Percentiles rank a stretch among this genome's conserved stretches.
phyloP scores from a whole-genome alignment of 2,329 filamentous ascomycete genomes.

The Juglanconis oblonga region DNA sequence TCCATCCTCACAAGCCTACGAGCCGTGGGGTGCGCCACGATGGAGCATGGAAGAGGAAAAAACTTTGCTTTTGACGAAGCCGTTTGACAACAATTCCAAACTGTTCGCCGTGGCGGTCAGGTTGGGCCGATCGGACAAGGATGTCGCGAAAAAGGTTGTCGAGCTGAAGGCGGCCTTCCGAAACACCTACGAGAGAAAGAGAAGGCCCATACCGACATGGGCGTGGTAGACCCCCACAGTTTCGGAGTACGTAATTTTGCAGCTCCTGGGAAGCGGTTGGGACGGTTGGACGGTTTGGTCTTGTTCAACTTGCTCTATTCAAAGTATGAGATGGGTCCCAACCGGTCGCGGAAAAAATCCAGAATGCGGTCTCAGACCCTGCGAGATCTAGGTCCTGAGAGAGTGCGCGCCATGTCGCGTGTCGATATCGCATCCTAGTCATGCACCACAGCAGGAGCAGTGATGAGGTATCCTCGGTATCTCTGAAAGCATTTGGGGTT shows the following conservation, averaged over 20 bases:
- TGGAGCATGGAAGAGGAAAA: constrained; percentile 9
- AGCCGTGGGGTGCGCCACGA: not conserved
- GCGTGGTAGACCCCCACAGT: not conserved
- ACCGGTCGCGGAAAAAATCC: too few relatives aligned
- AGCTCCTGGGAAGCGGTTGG: too few relatives aligned
- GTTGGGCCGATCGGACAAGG: not conserved
- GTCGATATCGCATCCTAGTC: too few relatives aligned
- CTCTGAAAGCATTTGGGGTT: too few relatives aligned
- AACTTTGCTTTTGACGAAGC: not conserved
- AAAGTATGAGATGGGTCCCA: too few relatives aligned
- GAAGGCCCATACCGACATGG: constrained; percentile 8
- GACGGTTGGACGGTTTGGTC: not conserved
- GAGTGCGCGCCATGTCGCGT: too few relatives aligned
- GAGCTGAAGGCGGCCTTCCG: constrained; percentile 5
- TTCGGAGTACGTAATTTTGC: not conserved
- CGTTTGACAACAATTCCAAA: constrained; percentile 3
- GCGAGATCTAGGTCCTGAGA: too few relatives aligned
- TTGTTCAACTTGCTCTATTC: not conserved
- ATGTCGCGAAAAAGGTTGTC: constrained; percentile 10
- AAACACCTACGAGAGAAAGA: not conserved
- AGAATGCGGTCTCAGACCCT: too few relatives aligned
- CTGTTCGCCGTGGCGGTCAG: constrained; percentile 3
- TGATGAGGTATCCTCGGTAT: too few relatives aligned
- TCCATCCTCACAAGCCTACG: not conserved
- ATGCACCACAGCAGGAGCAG: too few relatives aligned